A percentile compares a stretch with the other conserved stretches of the same genome.
phyloP scores from a whole-genome alignment of 768 basidiomycete species.

The Kwoniella sp. region DNA sequence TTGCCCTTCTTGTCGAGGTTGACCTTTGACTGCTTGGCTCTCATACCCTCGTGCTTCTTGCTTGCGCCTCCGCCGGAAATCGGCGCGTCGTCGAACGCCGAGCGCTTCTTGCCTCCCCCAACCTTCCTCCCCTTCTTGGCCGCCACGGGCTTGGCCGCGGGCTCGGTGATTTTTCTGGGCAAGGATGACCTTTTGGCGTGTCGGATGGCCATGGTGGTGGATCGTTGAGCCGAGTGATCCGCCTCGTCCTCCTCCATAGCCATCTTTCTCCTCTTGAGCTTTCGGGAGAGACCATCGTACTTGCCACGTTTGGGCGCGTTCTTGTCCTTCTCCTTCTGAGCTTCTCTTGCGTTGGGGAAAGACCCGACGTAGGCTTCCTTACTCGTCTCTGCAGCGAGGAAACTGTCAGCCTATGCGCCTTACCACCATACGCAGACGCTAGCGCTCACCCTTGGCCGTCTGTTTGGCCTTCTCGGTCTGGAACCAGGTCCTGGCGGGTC shows the following conservation, averaged over 20 bases:
- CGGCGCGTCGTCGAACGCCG: constrained; percentile 34
- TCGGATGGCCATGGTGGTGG: constrained; percentile 71
- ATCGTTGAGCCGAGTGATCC: constrained; percentile 58
- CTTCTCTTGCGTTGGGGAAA: constrained; percentile 42
- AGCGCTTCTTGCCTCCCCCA: constrained; percentile 22
- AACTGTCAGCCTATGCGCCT: not conserved
- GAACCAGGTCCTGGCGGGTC: constrained; percentile 99
- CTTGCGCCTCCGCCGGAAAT: not conserved
- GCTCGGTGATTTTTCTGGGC: constrained; percentile 69
- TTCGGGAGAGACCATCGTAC: constrained; percentile 71
- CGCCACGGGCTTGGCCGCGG: constrained; percentile 43
- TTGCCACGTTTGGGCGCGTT: constrained; percentile 43
- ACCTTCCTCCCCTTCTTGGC: constrained; percentile 19
- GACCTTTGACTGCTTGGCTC: constrained; percentile 34
- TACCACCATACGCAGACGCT: not conserved
- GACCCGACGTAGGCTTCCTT: constrained; percentile 69
- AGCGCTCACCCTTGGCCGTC: constrained; percentile 64
- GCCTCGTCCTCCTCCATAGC: constrained; percentile 67
- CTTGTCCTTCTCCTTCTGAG: constrained; percentile 51
- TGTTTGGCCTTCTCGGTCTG: constrained; percentile 79
- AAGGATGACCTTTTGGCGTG: constrained; percentile 74
- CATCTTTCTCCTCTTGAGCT: constrained; percentile 80
- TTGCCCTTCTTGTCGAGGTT: constrained; percentile 30
- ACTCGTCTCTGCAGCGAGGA: constrained; percentile 59
- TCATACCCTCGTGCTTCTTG: constrained; percentile 37